Percentiles rank a stretch among this genome's conserved stretches.
phyloP scores from a whole-genome alignment of 345 rosid genomes.

The Eucalyptus microcorys region DNA sequence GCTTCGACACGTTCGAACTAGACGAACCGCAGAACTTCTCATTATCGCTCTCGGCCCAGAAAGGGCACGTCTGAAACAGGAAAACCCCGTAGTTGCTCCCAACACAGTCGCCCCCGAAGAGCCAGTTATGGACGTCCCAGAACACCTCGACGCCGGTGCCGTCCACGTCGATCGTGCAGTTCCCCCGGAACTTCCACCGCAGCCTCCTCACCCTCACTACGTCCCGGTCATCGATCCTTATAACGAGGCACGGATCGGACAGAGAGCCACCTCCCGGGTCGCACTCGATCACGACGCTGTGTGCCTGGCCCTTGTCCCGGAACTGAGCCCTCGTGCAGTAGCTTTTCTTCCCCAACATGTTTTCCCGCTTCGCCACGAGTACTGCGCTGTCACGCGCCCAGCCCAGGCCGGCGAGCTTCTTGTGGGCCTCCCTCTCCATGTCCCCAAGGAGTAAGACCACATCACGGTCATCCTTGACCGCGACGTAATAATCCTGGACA shows the following conservation, averaged over 20 bases:
- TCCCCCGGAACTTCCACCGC: conserved; percentile 94
- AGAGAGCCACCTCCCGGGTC: conserved; percentile 32
- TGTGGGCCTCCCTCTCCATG: conserved; percentile 67
- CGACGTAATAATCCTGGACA: conserved; percentile 53
- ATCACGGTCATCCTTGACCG: conserved; percentile 52
- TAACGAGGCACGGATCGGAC: conserved; percentile 56
- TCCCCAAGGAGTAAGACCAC: conserved; percentile 70
- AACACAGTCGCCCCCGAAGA: conserved; percentile 30
- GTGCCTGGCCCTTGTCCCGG: conserved; percentile 43
- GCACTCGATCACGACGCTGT: conserved; percentile 73
- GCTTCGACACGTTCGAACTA: not conserved
- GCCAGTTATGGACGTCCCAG: conserved; percentile 96
- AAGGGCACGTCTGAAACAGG: conserved; percentile 70
- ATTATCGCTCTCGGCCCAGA: conserved; percentile 1
- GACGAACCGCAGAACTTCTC: conserved; percentile 5
- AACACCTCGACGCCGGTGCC: conserved; percentile 74
- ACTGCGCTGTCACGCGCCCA: conserved; percentile 26
- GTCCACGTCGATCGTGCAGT: conserved; percentile 73
- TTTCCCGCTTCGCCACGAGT: conserved; percentile 64
- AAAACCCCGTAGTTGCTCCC: conserved; percentile 51
- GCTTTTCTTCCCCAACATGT: conserved; percentile 71
- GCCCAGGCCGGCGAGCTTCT: conserved; percentile 30
- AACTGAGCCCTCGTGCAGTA: conserved; percentile 72
- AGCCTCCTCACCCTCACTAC: conserved; percentile 76
- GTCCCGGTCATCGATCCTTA: conserved; percentile 66